Base-by-base conservation (phyloP, 2,329 filamentous ascomycete genomes). In the Fusarium sp. region DNA sequence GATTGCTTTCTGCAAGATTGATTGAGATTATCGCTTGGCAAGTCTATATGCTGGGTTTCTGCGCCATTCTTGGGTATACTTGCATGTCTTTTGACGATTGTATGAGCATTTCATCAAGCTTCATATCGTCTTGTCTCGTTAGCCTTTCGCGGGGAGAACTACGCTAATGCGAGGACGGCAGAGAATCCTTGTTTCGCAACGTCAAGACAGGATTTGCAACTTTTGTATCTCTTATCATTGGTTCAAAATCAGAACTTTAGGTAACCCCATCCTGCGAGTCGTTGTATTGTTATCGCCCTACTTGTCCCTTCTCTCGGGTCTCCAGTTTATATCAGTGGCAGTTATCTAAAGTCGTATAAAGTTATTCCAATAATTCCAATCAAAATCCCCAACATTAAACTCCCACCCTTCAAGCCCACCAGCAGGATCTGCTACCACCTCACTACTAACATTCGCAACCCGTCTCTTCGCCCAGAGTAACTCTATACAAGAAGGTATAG, bases 321-420 rank as follows among this genome's bases (percentile, higher is more conserved):
- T 21, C 14, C 9, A 11, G 3, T 13, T 21, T 25, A 14, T 5
- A 2, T 9, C 18, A n/a, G 7, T 11, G 6, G 4, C 13, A 28
- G 28, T 4, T 13, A 11, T 4, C 41, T 58, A 74, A 4, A 74
- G 25, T 7, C 69, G 64, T 18, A 71, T 34, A 11, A 75, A 62
- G 11, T 71, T 67, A 11, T 54, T 71, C 73, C 69, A 75, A 12
- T 63, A 68, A 18, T 60, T 67, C 71, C 69, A 73, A 7, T 75
- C 65, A 18, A 72, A 57, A 5, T 53, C 52, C 0, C 58, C 63
- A 3, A 55, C 53, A 8, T 41, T 39, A 7, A 65, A 23, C 14
- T 58, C 67, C 26, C 69, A 34, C 1, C 52, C 30, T 2, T 58
- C 65, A 0, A 71, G 31, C 4, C 37, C 41, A 21, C 37, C 19